Evolutionary conservation across 202 grass and related monocot genomes (phyloP).

Genomic region (Brachypodium distachyon): DNA sequence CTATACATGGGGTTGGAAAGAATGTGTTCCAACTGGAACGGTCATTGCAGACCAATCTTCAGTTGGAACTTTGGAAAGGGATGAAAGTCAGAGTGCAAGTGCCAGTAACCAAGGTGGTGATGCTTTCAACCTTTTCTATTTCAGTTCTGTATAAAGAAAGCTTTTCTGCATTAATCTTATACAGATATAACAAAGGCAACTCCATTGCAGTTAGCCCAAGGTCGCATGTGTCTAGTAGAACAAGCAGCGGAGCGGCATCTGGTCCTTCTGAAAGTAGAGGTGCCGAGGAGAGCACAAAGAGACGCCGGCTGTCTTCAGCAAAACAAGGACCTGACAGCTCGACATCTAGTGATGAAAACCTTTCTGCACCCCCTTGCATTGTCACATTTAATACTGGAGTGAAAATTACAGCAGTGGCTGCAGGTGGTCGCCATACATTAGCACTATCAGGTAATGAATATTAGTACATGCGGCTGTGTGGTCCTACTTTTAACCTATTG

Average conservation of each 20-base stretch:
- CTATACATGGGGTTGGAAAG: conserved; percentile 99
- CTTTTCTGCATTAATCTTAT: conserved; percentile 32
- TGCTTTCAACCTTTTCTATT: conserved; percentile 2
- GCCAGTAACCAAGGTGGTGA: conserved; percentile 62
- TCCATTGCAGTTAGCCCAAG: conserved; percentile 80
- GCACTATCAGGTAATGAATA: conserved; percentile 80
- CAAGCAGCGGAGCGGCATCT: conserved; percentile 48
- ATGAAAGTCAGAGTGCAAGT: conserved; percentile 43
- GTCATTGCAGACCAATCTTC: conserved; percentile 48
- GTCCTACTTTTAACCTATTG: neutral
- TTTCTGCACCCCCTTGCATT: conserved; percentile 83
- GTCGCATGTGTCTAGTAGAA: conserved; percentile 71
- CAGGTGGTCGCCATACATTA: conserved; percentile 95
- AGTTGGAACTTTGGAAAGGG: conserved; percentile 69
- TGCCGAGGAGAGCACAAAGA: conserved; percentile 71
- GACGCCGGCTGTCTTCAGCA: conserved; percentile 72
- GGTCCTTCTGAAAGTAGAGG: conserved; percentile 66
- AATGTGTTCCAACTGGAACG: conserved; percentile 93
- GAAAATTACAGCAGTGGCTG: conserved; percentile 68
- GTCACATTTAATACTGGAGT: conserved; percentile 84
- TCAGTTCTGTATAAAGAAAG: conserved; percentile 18
- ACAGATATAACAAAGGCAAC: conserved; percentile 46
- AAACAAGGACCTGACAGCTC: conserved; percentile 80
- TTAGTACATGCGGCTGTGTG: conserved; percentile 22
- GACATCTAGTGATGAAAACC: conserved; percentile 79